Conservation (phyloP, 192 early-diverging fungal species). For the Coemansia sp. region DNA sequence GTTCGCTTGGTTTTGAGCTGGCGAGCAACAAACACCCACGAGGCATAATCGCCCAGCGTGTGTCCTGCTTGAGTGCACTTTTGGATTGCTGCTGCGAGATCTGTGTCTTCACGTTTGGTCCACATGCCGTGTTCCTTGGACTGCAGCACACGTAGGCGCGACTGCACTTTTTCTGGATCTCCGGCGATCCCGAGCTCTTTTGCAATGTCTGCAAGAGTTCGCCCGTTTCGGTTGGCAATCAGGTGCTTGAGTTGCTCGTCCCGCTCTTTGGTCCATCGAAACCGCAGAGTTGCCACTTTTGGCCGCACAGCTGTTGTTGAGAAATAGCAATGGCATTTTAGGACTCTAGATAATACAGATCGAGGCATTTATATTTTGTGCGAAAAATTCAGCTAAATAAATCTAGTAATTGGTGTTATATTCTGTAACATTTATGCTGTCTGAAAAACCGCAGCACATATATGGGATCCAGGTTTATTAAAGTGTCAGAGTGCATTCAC, state of each 20-base stretch:
- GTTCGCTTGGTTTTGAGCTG: conserved; percentile 27
- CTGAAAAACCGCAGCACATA: too few relatives aligned
- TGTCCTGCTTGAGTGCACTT: conserved; percentile 12
- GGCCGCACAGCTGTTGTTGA: not conserved
- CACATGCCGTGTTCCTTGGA: conserved; percentile 16
- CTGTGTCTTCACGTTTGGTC: conserved; percentile 32
- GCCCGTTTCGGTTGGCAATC: conserved; percentile 14
- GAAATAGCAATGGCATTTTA: not conserved
- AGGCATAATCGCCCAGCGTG: conserved; percentile 9
- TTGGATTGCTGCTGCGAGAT: conserved; percentile 21
- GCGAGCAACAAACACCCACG: conserved; percentile 30
- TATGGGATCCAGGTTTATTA: too few relatives aligned
- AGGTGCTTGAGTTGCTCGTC: conserved; percentile 18
- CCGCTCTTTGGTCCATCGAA: conserved; percentile 40
- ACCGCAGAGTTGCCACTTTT: conserved; percentile 1
- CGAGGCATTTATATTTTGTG: not conserved
- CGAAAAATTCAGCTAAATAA: not conserved
- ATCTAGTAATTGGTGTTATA: not conserved
- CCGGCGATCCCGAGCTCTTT: conserved; percentile 30
- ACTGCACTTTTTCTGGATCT: conserved; percentile 21
- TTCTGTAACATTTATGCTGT: not conserved
- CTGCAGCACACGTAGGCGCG: conserved; percentile 39
- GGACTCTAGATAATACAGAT: too few relatives aligned
- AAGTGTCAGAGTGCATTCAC: too few relatives aligned
- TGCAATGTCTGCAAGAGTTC: conserved; percentile 32